Conservation (phyloP, 495 filamentous ascomycete genomes). For the Neurospora sp. region DNA sequence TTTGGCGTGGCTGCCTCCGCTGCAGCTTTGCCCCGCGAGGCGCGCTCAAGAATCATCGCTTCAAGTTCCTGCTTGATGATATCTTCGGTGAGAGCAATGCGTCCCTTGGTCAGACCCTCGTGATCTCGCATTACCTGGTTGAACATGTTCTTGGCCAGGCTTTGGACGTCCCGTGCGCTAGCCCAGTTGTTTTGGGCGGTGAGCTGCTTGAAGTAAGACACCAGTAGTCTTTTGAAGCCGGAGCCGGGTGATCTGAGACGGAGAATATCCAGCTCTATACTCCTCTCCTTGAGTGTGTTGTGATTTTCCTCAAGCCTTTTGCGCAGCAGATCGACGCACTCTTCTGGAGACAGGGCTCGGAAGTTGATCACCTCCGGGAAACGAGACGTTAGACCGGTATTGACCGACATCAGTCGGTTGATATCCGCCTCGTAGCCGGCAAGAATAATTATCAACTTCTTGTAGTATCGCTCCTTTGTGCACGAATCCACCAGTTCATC, state of each 20-base stretch:
- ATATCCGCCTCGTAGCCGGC: slow-evolving; percentile 67
- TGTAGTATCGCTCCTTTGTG: slow-evolving; percentile 50
- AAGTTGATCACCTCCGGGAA: slow-evolving; percentile 53
- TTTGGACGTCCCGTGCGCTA: slow-evolving; percentile 57
- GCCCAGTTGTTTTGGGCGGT: slow-evolving; percentile 47
- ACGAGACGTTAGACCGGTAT: slow-evolving; percentile 47
- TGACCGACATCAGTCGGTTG: slow-evolving; percentile 54
- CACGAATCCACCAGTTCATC: slow-evolving; percentile 63
- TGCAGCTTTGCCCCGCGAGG: slow-evolving; percentile 8
- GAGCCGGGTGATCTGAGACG: slow-evolving; percentile 22
- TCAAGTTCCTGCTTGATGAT: slow-evolving; percentile 28
- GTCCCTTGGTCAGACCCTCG: slow-evolving; percentile 7
- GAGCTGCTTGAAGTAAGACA: slow-evolving; percentile 31
- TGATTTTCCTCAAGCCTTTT: slow-evolving; percentile 10
- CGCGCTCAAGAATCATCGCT: slow-evolving; percentile 38
- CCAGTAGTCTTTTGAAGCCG: slow-evolving; percentile 14
- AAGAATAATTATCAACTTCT: slow-evolving; percentile 62
- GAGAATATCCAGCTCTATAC: slow-evolving; percentile 24
- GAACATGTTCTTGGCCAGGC: slow-evolving; percentile 43
- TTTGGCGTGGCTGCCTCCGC: neutral
- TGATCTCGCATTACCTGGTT: slow-evolving; percentile 28
- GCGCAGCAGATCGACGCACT: slow-evolving; percentile 37
- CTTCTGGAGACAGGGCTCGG: slow-evolving; percentile 25
- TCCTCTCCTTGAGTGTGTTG: slow-evolving; percentile 9
- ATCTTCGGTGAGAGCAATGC: slow-evolving; percentile 20